These are phyloP conservation scores for Bipolaris zeicola DNA, from an alignment of 2,329 filamentous ascomycete species.

Conservation along the genomic window DNA sequence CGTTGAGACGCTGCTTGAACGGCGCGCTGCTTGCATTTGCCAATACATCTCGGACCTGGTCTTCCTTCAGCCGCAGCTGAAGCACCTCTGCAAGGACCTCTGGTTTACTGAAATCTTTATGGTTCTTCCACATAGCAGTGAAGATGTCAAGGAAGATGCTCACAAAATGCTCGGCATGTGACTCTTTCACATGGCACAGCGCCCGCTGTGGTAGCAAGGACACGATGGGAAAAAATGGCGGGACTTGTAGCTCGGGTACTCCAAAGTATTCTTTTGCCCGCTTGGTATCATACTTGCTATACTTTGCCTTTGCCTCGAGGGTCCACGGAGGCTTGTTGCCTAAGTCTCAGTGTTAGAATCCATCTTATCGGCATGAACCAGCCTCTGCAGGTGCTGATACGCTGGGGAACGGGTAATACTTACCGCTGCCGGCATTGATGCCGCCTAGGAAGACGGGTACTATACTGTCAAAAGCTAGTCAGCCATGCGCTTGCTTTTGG, in stretches of 20 bases:
- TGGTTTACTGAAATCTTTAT: slow-evolving; percentile 64
- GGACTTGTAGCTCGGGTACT: slow-evolving; percentile 49
- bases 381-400: neutral
- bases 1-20: slow-evolving; percentile 61
- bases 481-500: neutral
- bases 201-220: slow-evolving; percentile 67
- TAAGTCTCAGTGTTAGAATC: slow-evolving; percentile 32
- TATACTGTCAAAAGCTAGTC: slow-evolving; percentile 56
- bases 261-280: slow-evolving; percentile 61
- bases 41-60: slow-evolving; percentile 63
- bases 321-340: slow-evolving; percentile 79
- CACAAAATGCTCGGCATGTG: slow-evolving; percentile 57
- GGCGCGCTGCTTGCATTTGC: slow-evolving; percentile 56
- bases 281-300: slow-evolving; percentile 58
- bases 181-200: slow-evolving; percentile 69
- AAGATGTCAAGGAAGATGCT: slow-evolving; percentile 62
- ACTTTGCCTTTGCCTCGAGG: slow-evolving; percentile 68
- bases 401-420: slow-evolving; percentile 10
- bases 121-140: slow-evolving; percentile 65
- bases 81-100: slow-evolving; percentile 57
- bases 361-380: neutral
- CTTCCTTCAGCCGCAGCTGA: slow-evolving; percentile 54
- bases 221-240: slow-evolving; percentile 61
- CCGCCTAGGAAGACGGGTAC: slow-evolving; percentile 70
- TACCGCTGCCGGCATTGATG: slow-evolving; percentile 52